A percentile compares a stretch with the other conserved stretches of the same genome.
These are phyloP conservation scores for Fusarium cicatricum DNA, from an alignment of 2,329 filamentous ascomycete species.

Conservation along the genomic window DNA sequence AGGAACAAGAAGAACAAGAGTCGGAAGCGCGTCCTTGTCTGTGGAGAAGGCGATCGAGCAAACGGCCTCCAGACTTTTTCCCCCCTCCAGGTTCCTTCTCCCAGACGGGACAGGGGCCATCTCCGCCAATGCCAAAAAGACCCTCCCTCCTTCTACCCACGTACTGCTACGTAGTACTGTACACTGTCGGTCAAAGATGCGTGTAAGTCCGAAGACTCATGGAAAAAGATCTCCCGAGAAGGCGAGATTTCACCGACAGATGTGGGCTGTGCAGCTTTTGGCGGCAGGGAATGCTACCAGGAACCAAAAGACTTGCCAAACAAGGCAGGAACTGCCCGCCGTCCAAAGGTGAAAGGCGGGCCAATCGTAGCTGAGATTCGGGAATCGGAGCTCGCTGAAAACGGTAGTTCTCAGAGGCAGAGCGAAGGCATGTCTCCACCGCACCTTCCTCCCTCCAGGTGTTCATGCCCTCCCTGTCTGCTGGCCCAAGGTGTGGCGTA, in stretches of 20 bases:
- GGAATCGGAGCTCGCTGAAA: constrained; percentile 9
- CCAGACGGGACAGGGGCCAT: constrained; percentile 19
- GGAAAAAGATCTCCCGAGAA: constrained; percentile 16
- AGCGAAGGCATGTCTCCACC: neutral
- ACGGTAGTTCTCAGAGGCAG: neutral
- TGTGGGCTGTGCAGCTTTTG: constrained; percentile 7
- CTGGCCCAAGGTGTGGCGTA: constrained; percentile 21
- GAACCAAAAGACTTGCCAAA: constrained; percentile 32
- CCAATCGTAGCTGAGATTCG: constrained; percentile 21
- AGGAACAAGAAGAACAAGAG: neutral
- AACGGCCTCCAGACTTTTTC: neutral
- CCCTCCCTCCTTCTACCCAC: constrained; percentile 7
- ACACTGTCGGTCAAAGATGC: constrained; percentile 25
- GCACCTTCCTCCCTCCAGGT: constrained; percentile 8
- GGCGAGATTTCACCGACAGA: constrained; percentile 31
- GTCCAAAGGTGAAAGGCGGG: constrained; percentile 25
- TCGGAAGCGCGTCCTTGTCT: constrained; percentile 3
- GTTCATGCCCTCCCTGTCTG: constrained; percentile 25
- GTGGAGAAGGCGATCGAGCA: neutral
- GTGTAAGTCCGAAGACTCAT: constrained; percentile 2
- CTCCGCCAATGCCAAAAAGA: neutral
- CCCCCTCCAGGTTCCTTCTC: constrained; percentile 18
- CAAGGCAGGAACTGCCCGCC: constrained; percentile 25
- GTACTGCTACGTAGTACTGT: too few species aligned
- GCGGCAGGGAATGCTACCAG: neutral